Evolutionary conservation across 257 asterid genomes (phyloP), one percentile per base, ranked within the genome.

Genomic region (Datura wrightii): DNA sequence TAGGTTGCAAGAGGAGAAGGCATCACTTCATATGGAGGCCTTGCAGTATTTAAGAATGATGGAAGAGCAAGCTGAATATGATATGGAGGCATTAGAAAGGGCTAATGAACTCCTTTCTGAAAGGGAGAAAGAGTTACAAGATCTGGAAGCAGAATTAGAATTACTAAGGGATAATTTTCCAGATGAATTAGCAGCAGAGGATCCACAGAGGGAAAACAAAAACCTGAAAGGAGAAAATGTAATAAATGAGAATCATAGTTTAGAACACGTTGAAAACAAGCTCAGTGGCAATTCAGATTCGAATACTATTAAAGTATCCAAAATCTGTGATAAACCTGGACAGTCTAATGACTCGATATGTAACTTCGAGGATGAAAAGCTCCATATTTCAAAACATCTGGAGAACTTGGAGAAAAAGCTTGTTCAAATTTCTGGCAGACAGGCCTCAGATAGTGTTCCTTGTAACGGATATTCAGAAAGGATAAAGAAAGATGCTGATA

Each of bases 1-100:
- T 6, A 92, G 97, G 88, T 85, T 96, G 89, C 98, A 96, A 87
- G 99, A 93, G 90, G 98, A 96, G 91, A 96, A 96, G 83, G 97
- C 99, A n/a, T 90, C 94, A 1, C 92, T 96, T 54, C 97, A 91
- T 59, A 94, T 96, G 99, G 98, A 96, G 87, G 97, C 98, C 18
- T 82, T 92, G 89, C 98, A 96, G 79, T 96, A 96, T 88, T 83
- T 96, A 62, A 85, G 99, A 82, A 94, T 96, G 99, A 94, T 95
- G 99, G 99, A 95, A 90, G 98, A 95, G 79, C 99, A 95, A 85
- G 96, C 99, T 2, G 96, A 93, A 84, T 94, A 94, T 70, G 98
- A 96, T 72, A 86, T 92, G 91, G 98, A 96, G 86, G 98, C 98
- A 11, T 85, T 96, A 67, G 94, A 90, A 86, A 92, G 89, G 82